A percentile compares a stretch with the other conserved stretches of the same genome.
These are phyloP conservation scores for Infundibulicybe gibba DNA, from an alignment of 768 basidiomycete genomes.

Conservation along the genomic window DNA sequence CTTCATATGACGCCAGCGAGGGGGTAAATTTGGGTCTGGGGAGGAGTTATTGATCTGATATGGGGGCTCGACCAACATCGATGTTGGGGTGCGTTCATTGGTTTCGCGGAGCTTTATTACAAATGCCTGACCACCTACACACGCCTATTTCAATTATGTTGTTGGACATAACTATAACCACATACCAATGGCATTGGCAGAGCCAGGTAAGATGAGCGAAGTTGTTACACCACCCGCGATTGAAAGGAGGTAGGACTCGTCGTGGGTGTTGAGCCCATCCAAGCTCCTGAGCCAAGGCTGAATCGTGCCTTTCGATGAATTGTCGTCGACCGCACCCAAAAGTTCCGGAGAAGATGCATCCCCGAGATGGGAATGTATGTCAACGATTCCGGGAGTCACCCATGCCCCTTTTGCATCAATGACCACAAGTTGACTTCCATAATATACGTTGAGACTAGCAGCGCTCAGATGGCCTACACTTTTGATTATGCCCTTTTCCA, in stretches of 20 bases:
- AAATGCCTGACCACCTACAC: constrained; percentile 67
- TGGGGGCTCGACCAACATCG: constrained; percentile 76
- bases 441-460: constrained; percentile 14
- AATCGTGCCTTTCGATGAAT: constrained; percentile 44
- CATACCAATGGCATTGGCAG: constrained; percentile 58
- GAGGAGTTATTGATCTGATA: constrained; percentile 52
- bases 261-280: constrained; percentile 81
- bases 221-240: constrained; percentile 81
- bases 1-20: constrained; percentile 80
- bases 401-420: constrained; percentile 68
- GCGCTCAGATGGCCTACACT: constrained; percentile 45
- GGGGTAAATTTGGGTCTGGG: constrained; percentile 38
- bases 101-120: constrained; percentile 78
- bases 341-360: constrained; percentile 48
- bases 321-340: constrained; percentile 49
- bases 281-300: constrained; percentile 68
- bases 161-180: neutral
- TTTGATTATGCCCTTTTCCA: constrained; percentile 69
- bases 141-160: neutral
- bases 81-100: constrained; percentile 61
- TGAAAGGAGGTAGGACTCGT: constrained; percentile 65
- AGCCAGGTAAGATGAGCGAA: constrained; percentile 73
- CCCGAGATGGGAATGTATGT: constrained; percentile 69
- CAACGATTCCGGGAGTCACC: constrained; percentile 76
- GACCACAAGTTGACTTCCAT: constrained; percentile 37